These are phyloP conservation scores for Chenopodium formosanum DNA, from an alignment of 148 eudicot species.

Conservation along the genomic window DNA sequence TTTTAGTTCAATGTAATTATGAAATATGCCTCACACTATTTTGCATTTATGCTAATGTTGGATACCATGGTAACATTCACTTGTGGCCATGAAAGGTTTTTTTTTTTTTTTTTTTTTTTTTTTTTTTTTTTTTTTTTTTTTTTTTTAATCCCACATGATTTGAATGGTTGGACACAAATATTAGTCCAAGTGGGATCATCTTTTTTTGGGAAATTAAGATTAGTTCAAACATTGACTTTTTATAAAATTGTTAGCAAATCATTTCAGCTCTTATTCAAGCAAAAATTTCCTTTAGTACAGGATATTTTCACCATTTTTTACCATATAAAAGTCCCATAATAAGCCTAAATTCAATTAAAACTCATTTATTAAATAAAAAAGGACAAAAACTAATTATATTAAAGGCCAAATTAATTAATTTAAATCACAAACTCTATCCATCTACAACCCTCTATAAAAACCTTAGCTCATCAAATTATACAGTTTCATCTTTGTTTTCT, in stretches of 20 bases:
- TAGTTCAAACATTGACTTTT: slow-evolving; percentile 6
- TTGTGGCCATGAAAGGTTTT: neutral
- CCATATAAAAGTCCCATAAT: neutral
- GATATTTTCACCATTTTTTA: slow-evolving; percentile 1
- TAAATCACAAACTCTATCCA: neutral
- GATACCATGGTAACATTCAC: neutral
- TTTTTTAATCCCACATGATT: neutral
- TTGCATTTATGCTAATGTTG: neutral
- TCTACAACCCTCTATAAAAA: neutral
- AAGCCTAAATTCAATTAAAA: neutral
- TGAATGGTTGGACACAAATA: neutral
- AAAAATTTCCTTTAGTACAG: neutral
- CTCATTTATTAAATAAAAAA: neutral
- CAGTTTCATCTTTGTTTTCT: neutral
- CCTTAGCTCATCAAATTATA: neutral
- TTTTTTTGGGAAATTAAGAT: slow-evolving; percentile 3
- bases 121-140: no score
- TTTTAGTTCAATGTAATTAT: no score
- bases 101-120: no score
- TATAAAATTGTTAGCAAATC: neutral
- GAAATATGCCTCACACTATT: neutral
- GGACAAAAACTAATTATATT: neutral
- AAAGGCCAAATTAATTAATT: neutral
- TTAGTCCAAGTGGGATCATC: neutral
- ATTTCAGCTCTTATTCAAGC: slow-evolving; percentile 10